Evolutionary conservation across 2,329 filamentous ascomycete species (phyloP), one percentile per base, ranked within the genome.

Genomic region (Fusarium avenaceum): DNA sequence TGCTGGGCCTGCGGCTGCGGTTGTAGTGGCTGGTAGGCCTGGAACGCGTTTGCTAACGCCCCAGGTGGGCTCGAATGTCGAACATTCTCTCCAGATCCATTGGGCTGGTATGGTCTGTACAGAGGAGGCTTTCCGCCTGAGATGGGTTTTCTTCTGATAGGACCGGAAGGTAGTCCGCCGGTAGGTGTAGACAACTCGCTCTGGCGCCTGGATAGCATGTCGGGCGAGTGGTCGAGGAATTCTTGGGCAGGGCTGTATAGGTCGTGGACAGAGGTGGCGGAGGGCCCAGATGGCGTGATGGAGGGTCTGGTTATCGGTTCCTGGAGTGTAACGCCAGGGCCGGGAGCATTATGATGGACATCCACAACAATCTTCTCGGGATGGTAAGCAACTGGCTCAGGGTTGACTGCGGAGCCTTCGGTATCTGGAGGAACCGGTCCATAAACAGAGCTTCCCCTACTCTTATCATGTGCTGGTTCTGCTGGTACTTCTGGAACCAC

Each of bases 91-190:
- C 49, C 45, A 11, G 20, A 11, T 5, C 54, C 60, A 3, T 38
- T 20, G 0, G 60, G 65, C 7, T 52, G 54, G 33, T 65, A 65
- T 5, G 65, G 65, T 6, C 26, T 69, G 30, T 68, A 68, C 10
- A 47, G 30, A 1, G 42, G 33, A 17, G 57, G 20, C 1, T 57
- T 53, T 2, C 28, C 24, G 4, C 54, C 43, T 2, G 48, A 48
- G n/a, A 68, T 62, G 4, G 65, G 65, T 6, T 68, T 68, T 17
- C 65, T 65, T 38, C 26, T 65, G 30, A 68, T 68, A 2, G 60
- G 65, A 4, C 33, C 49, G 28, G 35, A 19, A 3, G 40, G 22
- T 15, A 43, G 61, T 11, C 10, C 42, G 10, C 3, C 15, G 5
- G 22, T 19, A 7, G n/a, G 14, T 5, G 52, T 20, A 9, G 48